Conservation (phyloP, 2,329 filamentous ascomycete species). For the Hymenotorrendiella dingleyae region DNA sequence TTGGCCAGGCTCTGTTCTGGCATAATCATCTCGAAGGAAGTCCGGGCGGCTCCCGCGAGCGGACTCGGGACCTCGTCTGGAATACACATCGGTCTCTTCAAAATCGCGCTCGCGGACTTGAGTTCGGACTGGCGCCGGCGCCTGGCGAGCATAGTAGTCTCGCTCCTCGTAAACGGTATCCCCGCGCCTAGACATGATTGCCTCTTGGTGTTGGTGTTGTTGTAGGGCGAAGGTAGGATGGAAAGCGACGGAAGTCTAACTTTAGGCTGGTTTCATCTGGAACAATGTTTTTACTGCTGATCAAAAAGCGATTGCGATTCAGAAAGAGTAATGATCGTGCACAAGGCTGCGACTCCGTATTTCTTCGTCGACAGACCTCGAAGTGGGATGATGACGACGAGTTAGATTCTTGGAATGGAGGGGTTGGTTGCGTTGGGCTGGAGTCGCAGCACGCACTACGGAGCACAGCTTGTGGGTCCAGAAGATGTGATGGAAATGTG, state of each 20-base stretch:
- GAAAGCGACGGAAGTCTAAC: background rate
- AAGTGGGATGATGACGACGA: conserved; percentile 19
- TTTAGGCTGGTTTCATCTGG: background rate
- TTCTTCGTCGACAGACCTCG: no score
- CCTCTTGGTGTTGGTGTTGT: background rate
- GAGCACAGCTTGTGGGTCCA: no score
- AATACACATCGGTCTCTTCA: conserved; percentile 26
- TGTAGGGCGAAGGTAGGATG: background rate
- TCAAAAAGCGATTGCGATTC: background rate
- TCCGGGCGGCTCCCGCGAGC: conserved; percentile 24
- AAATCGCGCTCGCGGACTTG: conserved; percentile 24
- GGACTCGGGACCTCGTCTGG: conserved; percentile 17
- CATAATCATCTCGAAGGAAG: conserved; percentile 28
- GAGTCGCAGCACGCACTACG: no score
- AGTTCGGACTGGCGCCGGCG: conserved; percentile 17
- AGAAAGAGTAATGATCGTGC: background rate
- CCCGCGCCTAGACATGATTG: conserved; percentile 19
- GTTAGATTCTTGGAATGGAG: conserved; percentile 15
- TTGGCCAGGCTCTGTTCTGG: conserved; percentile 20
- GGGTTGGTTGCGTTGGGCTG: conserved; percentile 13
- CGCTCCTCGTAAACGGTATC: conserved; percentile 22
- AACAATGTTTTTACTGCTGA: background rate
- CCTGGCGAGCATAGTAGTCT: conserved; percentile 23
- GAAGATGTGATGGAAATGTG: conserved; percentile 8
- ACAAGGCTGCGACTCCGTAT: conserved; percentile 12